Conservation (phyloP, 2,329 filamentous ascomycete species). For the Xylariaceae sp. region DNA sequence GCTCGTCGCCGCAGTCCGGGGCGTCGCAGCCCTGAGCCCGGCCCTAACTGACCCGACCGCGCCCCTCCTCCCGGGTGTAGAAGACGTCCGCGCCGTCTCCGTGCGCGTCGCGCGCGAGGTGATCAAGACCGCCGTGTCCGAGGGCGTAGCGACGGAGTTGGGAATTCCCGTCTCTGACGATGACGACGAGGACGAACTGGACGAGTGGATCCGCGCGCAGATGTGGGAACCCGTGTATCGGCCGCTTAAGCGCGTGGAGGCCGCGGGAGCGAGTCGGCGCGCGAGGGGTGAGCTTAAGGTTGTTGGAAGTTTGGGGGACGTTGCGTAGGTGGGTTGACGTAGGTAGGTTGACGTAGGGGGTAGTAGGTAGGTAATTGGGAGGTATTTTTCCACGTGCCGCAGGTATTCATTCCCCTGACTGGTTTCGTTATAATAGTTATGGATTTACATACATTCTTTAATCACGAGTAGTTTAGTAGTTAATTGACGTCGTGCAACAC, state of each 20-base stretch:
- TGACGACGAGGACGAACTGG: conserved; percentile 48
- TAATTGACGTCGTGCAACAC: no score
- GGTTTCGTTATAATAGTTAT: no score
- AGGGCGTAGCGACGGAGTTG: conserved; percentile 60
- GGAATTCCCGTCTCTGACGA: conserved; percentile 50
- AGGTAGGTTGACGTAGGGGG: no score
- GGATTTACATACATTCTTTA: no score
- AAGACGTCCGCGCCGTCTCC: conserved; percentile 67
- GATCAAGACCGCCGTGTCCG: conserved; percentile 64
- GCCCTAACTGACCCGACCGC: conserved; percentile 58
- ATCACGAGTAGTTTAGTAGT: no score
- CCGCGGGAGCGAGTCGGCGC: conserved; percentile 47
- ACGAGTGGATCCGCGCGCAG: conserved; percentile 69
- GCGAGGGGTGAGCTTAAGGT: conserved; percentile 56
- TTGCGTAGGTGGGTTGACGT: no score
- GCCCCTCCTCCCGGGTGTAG: conserved; percentile 71
- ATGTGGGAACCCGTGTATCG: conserved; percentile 75
- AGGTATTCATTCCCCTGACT: no score
- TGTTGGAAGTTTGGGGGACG: conserved; percentile 36
- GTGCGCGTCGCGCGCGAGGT: conserved; percentile 72
- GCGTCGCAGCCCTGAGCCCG: conserved; percentile 65
- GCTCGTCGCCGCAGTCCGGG: conserved; percentile 73
- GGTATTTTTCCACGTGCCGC: no score
- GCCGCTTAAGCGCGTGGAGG: conserved; percentile 53
- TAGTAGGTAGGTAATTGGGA: no score